phyloP scores from a whole-genome alignment of 2,329 filamentous ascomycete species.

The Stagonosporopsis vannaccii region DNA sequence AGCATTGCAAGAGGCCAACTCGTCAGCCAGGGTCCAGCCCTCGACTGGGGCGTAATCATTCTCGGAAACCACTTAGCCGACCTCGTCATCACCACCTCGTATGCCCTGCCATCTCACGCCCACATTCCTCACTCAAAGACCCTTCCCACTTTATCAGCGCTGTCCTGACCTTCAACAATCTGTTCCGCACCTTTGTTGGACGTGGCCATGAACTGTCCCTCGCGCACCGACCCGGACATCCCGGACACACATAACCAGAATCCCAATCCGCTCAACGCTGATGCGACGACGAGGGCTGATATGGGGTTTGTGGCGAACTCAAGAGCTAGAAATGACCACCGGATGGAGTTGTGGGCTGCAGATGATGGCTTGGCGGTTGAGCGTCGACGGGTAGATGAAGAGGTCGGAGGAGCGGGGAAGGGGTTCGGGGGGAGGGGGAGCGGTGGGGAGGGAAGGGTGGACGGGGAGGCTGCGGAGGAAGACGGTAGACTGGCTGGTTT shows the following conservation, averaged over 20 bases:
- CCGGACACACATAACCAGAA: constrained; percentile 68
- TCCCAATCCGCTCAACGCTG: constrained; percentile 63
- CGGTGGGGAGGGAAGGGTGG: neutral
- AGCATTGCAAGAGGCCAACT: too few species aligned
- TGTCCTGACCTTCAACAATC: neutral
- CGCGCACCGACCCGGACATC: constrained; percentile 62
- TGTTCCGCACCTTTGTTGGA: too few species aligned
- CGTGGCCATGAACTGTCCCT: constrained; percentile 71
- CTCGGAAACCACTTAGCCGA: constrained; percentile 8
- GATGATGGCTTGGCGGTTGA: constrained; percentile 3
- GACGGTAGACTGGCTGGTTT: neutral
- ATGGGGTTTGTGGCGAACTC: constrained; percentile 68
- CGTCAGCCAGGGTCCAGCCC: too few species aligned
- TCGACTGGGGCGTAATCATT: neutral
- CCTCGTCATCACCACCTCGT: constrained; percentile 12
- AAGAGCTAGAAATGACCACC: constrained; percentile 57
- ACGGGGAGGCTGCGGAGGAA: neutral
- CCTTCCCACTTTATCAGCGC: neutral
- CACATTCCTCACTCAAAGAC: neutral
- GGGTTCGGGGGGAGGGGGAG: neutral
- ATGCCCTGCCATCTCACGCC: neutral
- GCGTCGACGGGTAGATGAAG: neutral
- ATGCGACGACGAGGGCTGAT: constrained; percentile 68
- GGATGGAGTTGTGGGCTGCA: constrained; percentile 29
- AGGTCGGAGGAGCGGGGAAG: neutral